These are phyloP conservation scores for Neurospora tetrasperma DNA, from an alignment of 495 filamentous ascomycete genomes.

Conservation along the genomic window DNA sequence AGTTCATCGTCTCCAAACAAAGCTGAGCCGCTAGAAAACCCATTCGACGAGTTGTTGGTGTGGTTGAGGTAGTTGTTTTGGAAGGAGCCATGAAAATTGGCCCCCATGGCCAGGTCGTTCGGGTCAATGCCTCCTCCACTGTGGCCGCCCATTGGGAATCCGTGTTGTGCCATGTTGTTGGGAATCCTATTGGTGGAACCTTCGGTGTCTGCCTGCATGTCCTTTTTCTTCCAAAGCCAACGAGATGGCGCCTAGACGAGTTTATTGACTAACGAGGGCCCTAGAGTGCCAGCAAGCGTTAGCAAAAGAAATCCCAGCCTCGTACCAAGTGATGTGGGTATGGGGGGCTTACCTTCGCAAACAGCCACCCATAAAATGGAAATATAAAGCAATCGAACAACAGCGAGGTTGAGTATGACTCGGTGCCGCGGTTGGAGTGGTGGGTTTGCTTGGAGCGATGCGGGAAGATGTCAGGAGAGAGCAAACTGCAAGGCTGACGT, in stretches of 20 bases:
- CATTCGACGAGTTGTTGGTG: conserved; percentile 21
- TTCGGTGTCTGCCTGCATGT: background rate
- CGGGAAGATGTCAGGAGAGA: background rate
- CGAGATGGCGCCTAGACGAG: background rate
- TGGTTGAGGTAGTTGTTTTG: conserved; percentile 33
- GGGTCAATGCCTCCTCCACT: conserved; percentile 66
- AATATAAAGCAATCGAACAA: background rate
- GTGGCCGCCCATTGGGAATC: conserved; percentile 55
- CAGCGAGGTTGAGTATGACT: conserved; percentile 1
- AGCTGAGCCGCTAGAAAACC: conserved; percentile 36
- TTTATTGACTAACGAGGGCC: background rate
- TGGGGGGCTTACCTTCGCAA: background rate
- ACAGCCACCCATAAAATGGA: conserved; percentile 8
- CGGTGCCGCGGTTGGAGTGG: background rate
- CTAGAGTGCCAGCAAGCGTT: background rate
- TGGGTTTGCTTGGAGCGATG: conserved; percentile 6
- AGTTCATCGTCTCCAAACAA: conserved; percentile 56
- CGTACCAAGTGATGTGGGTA: background rate
- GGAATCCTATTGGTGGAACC: background rate
- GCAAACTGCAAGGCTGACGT: background rate
- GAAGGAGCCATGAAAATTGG: conserved; percentile 28
- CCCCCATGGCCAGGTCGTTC: conserved; percentile 67
- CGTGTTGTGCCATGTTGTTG: conserved; percentile 44
- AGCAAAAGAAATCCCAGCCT: background rate
- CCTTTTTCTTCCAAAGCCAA: background rate